A percentile compares a stretch with the other conserved stretches of the same genome.
phyloP scores from a whole-genome alignment of 495 filamentous ascomycete genomes.

The Aspergillus hancockii region DNA sequence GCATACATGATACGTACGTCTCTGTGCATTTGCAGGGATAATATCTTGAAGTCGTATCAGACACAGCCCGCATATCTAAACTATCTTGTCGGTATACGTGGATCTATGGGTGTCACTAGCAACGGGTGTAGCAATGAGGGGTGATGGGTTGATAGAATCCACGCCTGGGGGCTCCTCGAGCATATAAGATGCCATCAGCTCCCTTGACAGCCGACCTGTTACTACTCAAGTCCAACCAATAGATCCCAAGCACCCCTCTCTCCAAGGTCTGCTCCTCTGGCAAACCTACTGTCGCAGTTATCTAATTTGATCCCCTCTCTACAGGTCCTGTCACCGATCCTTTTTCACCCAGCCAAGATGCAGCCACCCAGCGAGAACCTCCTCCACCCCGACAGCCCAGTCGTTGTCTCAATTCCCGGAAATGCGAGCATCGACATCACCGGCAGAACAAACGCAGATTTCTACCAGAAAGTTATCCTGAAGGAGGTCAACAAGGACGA shows the following conservation, averaged over 20 bases:
- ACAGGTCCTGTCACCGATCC: neutral
- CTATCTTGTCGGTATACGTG: neutral
- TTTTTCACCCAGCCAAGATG: neutral
- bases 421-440: neutral
- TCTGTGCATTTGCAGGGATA: too few species aligned
- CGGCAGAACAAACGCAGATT: conserved; percentile 3
- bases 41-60: neutral
- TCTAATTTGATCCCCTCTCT: neutral
- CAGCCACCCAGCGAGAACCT: neutral
- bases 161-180: neutral
- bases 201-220: neutral
- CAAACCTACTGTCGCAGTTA: neutral
- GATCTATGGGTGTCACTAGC: neutral
- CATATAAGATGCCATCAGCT: neutral
- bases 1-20: neutral
- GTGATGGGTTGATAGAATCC: too few species aligned
- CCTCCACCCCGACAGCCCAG: neutral
- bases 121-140: too few species aligned
- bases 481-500: neutral
- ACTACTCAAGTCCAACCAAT: neutral
- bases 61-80: neutral
- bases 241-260: neutral
- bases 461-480: conserved; percentile 5
- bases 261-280: neutral
- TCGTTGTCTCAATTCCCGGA: conserved; percentile 1